phyloP scores from a whole-genome alignment of 805 yeast species.

The Candida pseudoglaebosa region DNA sequence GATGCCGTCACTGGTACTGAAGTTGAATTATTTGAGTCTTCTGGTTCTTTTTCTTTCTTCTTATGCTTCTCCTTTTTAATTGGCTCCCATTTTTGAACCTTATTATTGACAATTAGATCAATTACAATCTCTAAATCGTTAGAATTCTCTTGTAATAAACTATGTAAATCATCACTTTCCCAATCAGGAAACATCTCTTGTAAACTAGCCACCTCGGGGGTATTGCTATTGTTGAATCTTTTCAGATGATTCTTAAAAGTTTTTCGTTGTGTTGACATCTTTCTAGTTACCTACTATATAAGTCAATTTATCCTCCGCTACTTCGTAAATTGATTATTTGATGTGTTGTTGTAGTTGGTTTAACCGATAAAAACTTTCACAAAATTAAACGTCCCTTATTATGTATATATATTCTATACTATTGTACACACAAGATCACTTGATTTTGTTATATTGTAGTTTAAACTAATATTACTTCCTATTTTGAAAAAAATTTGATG shows the following conservation, averaged over 20 bases:
- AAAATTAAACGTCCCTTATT: constrained; percentile 1
- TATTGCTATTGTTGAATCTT: constrained; percentile 29
- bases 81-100: constrained; percentile 91
- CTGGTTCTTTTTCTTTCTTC: constrained; percentile 26
- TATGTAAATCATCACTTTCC: constrained; percentile 78
- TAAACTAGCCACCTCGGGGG: constrained; percentile 49
- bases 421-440: background rate
- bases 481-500: background rate
- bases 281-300: background rate
- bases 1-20: constrained; percentile 12
- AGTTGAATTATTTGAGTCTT: constrained; percentile 11
- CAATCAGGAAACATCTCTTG: constrained; percentile 92
- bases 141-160: constrained; percentile 68
- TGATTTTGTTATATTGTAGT: constrained; percentile 1
- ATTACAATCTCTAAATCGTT: constrained; percentile 76
- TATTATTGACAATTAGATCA: constrained; percentile 85
- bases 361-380: background rate
- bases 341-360: background rate
- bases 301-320: constrained; percentile 1
- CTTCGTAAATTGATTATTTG: background rate
- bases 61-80: constrained; percentile 67
- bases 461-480: constrained; percentile 1
- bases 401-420: background rate
- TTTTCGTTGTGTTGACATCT: constrained; percentile 31
- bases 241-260: constrained; percentile 45